Evolutionary conservation across 108 stramenopile species (phyloP).

Genomic region (Cyclotella atomus): DNA sequence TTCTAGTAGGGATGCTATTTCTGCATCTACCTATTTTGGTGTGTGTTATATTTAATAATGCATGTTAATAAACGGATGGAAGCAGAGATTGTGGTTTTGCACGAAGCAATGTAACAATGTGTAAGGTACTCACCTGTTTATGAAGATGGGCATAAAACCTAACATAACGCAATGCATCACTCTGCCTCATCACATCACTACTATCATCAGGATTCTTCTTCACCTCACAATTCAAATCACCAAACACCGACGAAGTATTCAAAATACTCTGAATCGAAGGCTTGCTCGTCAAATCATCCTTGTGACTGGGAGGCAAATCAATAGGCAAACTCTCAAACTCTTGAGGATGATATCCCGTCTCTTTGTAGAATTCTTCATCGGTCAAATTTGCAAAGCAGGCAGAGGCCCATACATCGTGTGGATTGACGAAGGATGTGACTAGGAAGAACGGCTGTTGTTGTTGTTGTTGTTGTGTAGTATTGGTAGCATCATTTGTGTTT

Average conservation of each 20-base stretch:
- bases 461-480: not conserved
- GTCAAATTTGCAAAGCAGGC: conserved; percentile 41
- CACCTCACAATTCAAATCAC: conserved; percentile 13
- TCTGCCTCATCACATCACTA: not conserved
- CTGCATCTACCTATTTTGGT: conserved; percentile 46
- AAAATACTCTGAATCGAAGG: conserved; percentile 26
- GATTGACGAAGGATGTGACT: conserved; percentile 64
- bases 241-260: conserved; percentile 20
- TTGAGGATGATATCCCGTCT: conserved; percentile 38
- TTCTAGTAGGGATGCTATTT: conserved; percentile 54
- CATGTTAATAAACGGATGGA: too few species aligned
- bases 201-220: not conserved
- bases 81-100: too few species aligned
- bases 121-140: too few species aligned
- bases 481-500: conserved; percentile 1
- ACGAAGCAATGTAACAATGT: too few species aligned
- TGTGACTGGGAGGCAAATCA: conserved; percentile 32
- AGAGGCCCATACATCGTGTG: conserved; percentile 71
- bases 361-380: conserved; percentile 50
- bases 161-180: conserved; percentile 57
- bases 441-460: conserved; percentile 53
- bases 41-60: too few species aligned
- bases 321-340: conserved; percentile 34
- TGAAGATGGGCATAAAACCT: conserved; percentile 61
- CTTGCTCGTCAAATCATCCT: conserved; percentile 33